Percentiles rank a stretch among this genome's conserved stretches.
These are phyloP conservation scores for Vishniacozyma victoriae DNA, from an alignment of 768 basidiomycete species.

Conservation along the genomic window DNA sequence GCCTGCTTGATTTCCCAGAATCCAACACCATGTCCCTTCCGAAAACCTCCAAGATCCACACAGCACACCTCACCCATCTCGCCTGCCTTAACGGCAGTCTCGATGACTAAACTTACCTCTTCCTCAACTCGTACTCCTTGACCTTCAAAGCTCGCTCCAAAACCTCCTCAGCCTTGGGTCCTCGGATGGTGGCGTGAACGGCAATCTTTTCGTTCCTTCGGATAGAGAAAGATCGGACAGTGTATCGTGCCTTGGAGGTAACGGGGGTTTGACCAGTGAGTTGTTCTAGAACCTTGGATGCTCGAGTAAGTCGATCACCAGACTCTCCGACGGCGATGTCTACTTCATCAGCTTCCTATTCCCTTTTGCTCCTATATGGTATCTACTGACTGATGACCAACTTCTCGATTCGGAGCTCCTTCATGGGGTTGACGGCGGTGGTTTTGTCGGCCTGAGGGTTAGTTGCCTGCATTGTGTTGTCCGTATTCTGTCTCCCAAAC, in stretches of 20 bases:
- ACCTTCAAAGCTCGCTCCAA: slow-evolving; percentile 98
- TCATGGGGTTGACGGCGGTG: slow-evolving; percentile 70
- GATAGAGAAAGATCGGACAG: slow-evolving; percentile 97
- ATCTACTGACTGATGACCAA: slow-evolving; percentile 89
- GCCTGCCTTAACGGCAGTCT: no score
- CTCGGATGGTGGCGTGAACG: slow-evolving; percentile 95
- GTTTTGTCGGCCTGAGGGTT: slow-evolving; percentile 47
- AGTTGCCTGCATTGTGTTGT: background rate
- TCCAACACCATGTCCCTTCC: no score
- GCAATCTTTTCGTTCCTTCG: slow-evolving; percentile 99
- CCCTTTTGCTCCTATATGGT: background rate
- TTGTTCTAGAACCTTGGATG: slow-evolving; percentile 98
- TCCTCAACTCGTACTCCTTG: slow-evolving; percentile 98
- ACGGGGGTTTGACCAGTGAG: slow-evolving; percentile 99
- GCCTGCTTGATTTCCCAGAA: no score
- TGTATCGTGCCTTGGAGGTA: slow-evolving; percentile 99
- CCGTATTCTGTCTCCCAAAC: background rate
- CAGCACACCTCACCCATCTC: no score
- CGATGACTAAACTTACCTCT: slow-evolving; percentile 47
- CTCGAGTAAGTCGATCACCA: slow-evolving; percentile 96
- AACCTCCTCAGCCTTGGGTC: slow-evolving; percentile 99
- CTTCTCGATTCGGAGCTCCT: slow-evolving; percentile 95
- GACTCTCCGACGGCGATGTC: slow-evolving; percentile 99
- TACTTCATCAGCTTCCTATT: slow-evolving; percentile 40
- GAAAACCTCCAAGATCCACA: no score